Conservation (phyloP, 1,284 basidiomycete genomes). For the Ceratobasidium sp. region DNA sequence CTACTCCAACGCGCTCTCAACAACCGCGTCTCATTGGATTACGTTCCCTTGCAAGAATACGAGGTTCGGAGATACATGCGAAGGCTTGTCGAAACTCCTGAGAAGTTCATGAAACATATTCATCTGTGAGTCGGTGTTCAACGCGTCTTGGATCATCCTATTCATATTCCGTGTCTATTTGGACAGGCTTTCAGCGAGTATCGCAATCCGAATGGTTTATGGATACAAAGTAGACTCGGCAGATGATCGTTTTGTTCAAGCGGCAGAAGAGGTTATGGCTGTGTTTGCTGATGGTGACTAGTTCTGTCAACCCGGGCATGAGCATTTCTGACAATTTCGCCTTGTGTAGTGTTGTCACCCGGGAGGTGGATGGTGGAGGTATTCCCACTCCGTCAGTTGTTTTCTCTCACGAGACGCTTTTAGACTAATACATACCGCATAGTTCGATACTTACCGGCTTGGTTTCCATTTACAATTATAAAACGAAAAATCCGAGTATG, state of each 20-base stretch:
- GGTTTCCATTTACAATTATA: constrained; percentile 49
- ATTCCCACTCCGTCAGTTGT: constrained; percentile 17
- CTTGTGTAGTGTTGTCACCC: not conserved
- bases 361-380: constrained; percentile 32
- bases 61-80: constrained; percentile 23
- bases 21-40: constrained; percentile 29
- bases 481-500: constrained; percentile 45
- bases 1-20: constrained; percentile 34
- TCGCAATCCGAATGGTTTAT: constrained; percentile 30
- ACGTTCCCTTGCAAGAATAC: constrained; percentile 23
- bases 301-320: no score
- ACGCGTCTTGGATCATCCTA: not conserved
- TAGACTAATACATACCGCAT: not conserved
- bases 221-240: constrained; percentile 29
- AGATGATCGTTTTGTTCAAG: constrained; percentile 16
- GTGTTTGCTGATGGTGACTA: constrained; percentile 19
- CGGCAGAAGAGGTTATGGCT: constrained; percentile 21
- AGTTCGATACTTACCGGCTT: constrained; percentile 49
- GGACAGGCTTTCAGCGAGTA: constrained; percentile 20
- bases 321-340: not conserved
- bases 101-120: constrained; percentile 26
- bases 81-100: constrained; percentile 10
- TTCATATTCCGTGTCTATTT: no score
- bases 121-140: constrained; percentile 4
- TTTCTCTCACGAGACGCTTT: not conserved